Percentiles rank a stretch among this genome's conserved stretches.
phyloP scores from a whole-genome alignment of 192 early-diverging fungal genomes.

The Chytriomyces sp. region DNA sequence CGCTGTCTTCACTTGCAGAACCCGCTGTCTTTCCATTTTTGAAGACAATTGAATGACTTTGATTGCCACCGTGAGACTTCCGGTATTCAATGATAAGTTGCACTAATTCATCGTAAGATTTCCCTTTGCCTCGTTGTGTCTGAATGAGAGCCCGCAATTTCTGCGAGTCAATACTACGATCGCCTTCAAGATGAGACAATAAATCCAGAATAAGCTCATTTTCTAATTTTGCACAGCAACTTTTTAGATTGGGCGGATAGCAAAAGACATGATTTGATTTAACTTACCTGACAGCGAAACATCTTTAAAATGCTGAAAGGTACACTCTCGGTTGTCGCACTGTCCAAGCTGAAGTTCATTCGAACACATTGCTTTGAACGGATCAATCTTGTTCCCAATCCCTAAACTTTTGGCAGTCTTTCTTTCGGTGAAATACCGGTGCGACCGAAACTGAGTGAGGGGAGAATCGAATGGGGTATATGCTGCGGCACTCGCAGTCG shows the following conservation, averaged over 20 bases:
- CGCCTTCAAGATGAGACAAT: conserved; percentile 13
- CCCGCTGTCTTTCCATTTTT: neutral
- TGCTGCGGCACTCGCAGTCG: neutral
- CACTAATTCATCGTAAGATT: conserved; percentile 15
- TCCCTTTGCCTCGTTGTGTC: conserved; percentile 10
- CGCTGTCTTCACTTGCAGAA: neutral
- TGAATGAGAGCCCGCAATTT: conserved; percentile 14
- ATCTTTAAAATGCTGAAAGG: conserved; percentile 10
- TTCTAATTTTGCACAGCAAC: neutral
- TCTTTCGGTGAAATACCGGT: conserved; percentile 6
- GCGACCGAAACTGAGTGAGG: conserved; percentile 11
- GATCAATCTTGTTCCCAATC: conserved; percentile 8
- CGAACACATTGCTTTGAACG: conserved; percentile 16
- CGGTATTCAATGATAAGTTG: neutral
- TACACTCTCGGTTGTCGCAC: conserved; percentile 14
- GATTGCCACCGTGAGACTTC: neutral
- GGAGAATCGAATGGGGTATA: conserved; percentile 17
- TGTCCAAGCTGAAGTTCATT: neutral
- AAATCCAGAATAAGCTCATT: conserved; percentile 28
- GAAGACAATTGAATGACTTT: conserved; percentile 9
- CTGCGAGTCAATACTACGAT: neutral
- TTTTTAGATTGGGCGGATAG: neutral
- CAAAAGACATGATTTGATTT: neutral
- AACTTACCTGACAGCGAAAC: conserved; percentile 15
- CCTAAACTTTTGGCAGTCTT: conserved; percentile 4